Evolutionary conservation across 2,329 filamentous ascomycete genomes (phyloP).

Genomic region (Phialophora verrucosa): DNA sequence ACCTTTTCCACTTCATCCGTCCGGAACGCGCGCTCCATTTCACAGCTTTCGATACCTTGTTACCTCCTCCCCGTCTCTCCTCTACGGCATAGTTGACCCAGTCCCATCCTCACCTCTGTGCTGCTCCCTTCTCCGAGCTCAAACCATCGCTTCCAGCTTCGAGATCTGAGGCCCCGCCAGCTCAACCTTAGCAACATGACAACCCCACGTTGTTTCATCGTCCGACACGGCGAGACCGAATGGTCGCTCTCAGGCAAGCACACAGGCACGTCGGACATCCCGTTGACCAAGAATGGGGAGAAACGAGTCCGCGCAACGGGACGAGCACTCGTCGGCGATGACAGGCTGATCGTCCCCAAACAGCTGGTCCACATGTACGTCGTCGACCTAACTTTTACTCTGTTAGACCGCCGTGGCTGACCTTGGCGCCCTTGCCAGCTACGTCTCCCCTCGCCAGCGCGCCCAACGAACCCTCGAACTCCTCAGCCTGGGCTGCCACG

Average conservation of each 20-base stretch:
- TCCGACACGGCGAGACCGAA: slow-evolving; percentile 93
- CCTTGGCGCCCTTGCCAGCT: slow-evolving; percentile 52
- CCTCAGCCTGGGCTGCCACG: slow-evolving; percentile 73
- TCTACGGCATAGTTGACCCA: not conserved
- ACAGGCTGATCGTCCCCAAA: slow-evolving; percentile 81
- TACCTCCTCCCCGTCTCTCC: not conserved
- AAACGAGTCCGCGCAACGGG: slow-evolving; percentile 77
- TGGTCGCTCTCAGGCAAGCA: slow-evolving; percentile 89
- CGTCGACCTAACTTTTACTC: not conserved
- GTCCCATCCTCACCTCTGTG: not conserved
- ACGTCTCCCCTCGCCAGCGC: slow-evolving; percentile 83
- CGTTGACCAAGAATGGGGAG: slow-evolving; percentile 81
- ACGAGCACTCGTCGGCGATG: slow-evolving; percentile 79
- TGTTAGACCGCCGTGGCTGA: slow-evolving; percentile 15
- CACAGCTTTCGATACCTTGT: not conserved
- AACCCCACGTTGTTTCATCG: slow-evolving; percentile 76
- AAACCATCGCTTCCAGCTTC: not conserved
- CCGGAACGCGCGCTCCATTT: not conserved
- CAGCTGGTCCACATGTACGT: slow-evolving; percentile 81
- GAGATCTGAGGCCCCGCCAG: not conserved
- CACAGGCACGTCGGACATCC: slow-evolving; percentile 84
- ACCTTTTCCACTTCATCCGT: slow-evolving; percentile 4
- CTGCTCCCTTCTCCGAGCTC: not conserved
- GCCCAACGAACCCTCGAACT: slow-evolving; percentile 91
- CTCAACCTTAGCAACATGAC: slow-evolving; percentile 40